These are phyloP conservation scores for Danielia oregonensis DNA, from an alignment of 805 yeast genomes.

Conservation along the genomic window DNA sequence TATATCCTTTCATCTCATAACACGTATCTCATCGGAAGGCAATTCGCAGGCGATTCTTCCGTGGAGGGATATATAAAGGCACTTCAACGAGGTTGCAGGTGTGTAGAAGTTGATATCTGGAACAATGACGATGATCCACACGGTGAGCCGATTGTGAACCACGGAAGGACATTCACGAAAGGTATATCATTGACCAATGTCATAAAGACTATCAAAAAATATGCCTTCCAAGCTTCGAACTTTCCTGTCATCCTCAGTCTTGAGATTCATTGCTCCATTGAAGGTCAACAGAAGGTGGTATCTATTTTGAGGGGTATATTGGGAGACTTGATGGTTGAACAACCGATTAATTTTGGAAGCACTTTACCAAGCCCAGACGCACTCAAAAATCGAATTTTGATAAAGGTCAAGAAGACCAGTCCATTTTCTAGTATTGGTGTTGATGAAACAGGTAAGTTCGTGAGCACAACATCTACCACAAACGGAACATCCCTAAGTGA, in stretches of 20 bases:
- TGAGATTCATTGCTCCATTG: slow-evolving; percentile 73
- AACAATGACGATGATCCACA: slow-evolving; percentile 53
- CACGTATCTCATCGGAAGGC: slow-evolving; percentile 85
- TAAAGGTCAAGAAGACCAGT: slow-evolving; percentile 70
- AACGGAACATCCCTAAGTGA: slow-evolving; percentile 42
- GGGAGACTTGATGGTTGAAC: slow-evolving; percentile 52
- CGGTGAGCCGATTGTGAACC: slow-evolving; percentile 80
- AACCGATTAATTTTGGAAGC: slow-evolving; percentile 29
- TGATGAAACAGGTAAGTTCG: slow-evolving; percentile 19
- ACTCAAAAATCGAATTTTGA: slow-evolving; percentile 63
- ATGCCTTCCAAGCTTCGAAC: slow-evolving; percentile 85
- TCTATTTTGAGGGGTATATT: slow-evolving; percentile 51
- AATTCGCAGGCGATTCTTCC: slow-evolving; percentile 81
- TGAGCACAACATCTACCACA: slow-evolving; percentile 34
- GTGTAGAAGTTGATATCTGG: slow-evolving; percentile 96
- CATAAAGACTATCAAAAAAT: slow-evolving; percentile 67
- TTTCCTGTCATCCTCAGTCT: slow-evolving; percentile 82
- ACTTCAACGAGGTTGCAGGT: slow-evolving; percentile 87
- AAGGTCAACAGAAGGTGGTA: slow-evolving; percentile 62
- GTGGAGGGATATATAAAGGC: slow-evolving; percentile 86
- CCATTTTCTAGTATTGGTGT: slow-evolving; percentile 12
- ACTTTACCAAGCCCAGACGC: slow-evolving; percentile 65
- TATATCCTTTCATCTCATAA: slow-evolving; percentile 92
- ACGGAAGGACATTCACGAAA: slow-evolving; percentile 80
- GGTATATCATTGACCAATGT: slow-evolving; percentile 70